Evolutionary conservation across 179 eudicot species (phyloP), one percentile per base, ranked within the genome.

Genomic region (Gypsophila paniculata): DNA sequence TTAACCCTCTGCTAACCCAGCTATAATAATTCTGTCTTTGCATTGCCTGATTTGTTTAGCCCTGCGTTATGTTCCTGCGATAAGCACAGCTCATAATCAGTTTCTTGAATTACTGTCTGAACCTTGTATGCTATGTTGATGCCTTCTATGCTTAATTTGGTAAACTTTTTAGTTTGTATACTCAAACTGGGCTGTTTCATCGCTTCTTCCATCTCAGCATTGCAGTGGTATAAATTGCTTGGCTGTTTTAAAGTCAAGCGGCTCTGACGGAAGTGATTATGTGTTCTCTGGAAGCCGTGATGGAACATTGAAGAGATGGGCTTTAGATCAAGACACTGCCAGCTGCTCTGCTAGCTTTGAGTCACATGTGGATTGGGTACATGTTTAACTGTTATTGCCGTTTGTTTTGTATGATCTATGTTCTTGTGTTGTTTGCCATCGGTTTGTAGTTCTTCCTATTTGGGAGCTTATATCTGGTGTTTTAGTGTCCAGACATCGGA

Each of bases 311-410:
- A 95, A 90, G 84, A 89, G 96, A 85, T 95, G 98, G 99, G 78
- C 85, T 52, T 72, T 95, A 77, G 81, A 80, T 74, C 93, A 87
- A 75, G 87, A 89, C 70, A 74, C 79, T 73, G 89, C 93, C 66
- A 79, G 87, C 48, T 95, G 85, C 84, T 87, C 99, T 34, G 81
- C 93, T 76, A 95, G 96, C 62, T 95, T 92, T 82, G 99, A 95
- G 88, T 90, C 99, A 8, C 99, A 95, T 83, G 88, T 95, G 44
- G 98, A 95, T 73, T 95, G 99, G 98, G 99, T 95, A 90, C 53
- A 58, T 73, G 62, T 69, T 42, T 42, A 22, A 53, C 76, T 34
- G 14, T 63, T 54, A 15, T 79, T 38, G 58, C 9, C 15, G 36
- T 78, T 46, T 63, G 7, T 39, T 46, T 3, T 52, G 14, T 18